Evolutionary conservation across 371 early-diverging fungal genomes (phyloP).

Genomic region (Rhizomucor miehei): DNA sequence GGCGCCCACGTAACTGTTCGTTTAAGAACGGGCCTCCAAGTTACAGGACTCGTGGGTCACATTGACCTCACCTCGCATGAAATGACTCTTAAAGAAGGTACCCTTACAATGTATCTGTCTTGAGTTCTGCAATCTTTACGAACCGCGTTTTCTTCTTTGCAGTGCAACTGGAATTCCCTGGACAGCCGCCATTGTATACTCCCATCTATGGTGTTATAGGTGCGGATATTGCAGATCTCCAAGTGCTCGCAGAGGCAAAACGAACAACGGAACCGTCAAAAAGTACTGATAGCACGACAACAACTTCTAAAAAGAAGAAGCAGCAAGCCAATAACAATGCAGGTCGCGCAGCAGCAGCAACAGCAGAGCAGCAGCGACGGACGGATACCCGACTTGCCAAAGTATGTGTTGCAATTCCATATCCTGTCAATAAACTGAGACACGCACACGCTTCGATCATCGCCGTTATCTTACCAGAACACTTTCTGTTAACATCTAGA

Average conservation of each 20-base stretch:
- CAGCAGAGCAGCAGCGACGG: neutral
- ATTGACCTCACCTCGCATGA: constrained; percentile 50
- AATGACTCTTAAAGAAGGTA: constrained; percentile 58
- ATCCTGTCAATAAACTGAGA: no score
- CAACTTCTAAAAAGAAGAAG: neutral
- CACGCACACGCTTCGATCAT: no score
- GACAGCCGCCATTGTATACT: constrained; percentile 30
- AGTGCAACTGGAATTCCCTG: constrained; percentile 33
- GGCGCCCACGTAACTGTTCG: constrained; percentile 49
- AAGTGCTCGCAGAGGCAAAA: constrained; percentile 28
- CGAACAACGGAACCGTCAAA: constrained; percentile 1
- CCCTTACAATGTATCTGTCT: neutral
- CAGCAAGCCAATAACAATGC: neutral
- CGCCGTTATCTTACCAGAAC: neutral
- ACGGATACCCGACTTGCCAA: no score
- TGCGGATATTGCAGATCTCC: constrained; percentile 49
- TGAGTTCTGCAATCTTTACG: neutral
- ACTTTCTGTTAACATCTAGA: neutral
- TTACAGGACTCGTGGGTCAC: constrained; percentile 51
- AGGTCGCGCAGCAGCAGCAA: neutral
- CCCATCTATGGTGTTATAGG: constrained; percentile 45
- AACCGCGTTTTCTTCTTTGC: constrained; percentile 4
- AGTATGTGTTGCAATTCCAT: no score
- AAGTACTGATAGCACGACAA: neutral
- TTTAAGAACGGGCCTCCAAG: constrained; percentile 43